Percentiles rank a stretch among this genome's conserved stretches.
phyloP scores from a whole-genome alignment of 306 rosid species.

The Malus sieversii region DNA sequence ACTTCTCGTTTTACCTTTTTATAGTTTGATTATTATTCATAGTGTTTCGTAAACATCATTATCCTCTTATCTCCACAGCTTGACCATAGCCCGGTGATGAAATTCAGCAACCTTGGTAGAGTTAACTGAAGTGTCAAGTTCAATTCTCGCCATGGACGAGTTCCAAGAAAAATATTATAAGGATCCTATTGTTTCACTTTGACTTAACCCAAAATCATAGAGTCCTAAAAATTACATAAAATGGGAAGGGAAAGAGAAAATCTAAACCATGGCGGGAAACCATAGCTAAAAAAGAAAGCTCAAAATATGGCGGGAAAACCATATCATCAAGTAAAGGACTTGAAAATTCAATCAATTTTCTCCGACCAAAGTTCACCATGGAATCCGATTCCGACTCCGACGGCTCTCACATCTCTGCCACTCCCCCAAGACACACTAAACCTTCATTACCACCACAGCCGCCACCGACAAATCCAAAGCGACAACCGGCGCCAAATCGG shows the following conservation, averaged over 20 bases:
- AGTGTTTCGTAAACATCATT: conserved; percentile 35
- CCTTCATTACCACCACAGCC: conserved; percentile 17
- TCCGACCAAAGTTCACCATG: background rate
- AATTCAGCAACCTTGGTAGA: conserved; percentile 40
- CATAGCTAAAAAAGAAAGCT: background rate
- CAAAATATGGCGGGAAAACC: conserved; percentile 8
- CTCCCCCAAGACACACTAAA: conserved; percentile 63
- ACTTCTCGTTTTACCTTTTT: background rate
- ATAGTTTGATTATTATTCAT: conserved; percentile 22
- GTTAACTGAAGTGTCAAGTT: conserved; percentile 17
- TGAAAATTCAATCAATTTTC: background rate
- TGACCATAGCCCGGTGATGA: conserved; percentile 39
- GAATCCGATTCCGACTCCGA: conserved; percentile 65
- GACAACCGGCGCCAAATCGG: background rate
- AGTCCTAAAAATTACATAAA: background rate
- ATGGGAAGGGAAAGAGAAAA: background rate
- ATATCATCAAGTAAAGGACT: background rate
- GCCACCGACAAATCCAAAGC: conserved; percentile 2
- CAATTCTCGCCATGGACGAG: no score
- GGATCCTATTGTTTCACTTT: no score
- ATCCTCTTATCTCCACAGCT: conserved; percentile 38
- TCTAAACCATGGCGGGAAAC: conserved; percentile 1
- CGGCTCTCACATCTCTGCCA: conserved; percentile 77
- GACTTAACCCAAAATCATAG: no score
- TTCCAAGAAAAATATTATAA: no score